These are phyloP conservation scores for Syncephalis plumigaleata DNA, from an alignment of 371 early-diverging fungal species.

Conservation along the genomic window DNA sequence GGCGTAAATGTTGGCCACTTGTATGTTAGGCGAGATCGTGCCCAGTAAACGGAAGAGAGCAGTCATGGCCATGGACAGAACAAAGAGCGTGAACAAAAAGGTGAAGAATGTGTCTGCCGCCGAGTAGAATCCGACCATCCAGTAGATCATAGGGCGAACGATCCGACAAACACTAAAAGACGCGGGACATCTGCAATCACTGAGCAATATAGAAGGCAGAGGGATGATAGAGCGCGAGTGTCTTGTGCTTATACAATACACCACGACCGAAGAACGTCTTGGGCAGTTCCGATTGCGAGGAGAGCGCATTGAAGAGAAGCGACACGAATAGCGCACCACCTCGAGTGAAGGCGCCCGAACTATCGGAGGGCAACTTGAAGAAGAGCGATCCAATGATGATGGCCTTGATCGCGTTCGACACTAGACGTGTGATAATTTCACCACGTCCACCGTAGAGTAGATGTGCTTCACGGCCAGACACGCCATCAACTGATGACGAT, in stretches of 20 bases:
- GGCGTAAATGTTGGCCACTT: constrained; percentile 28
- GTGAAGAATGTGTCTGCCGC: constrained; percentile 27
- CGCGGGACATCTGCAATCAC: constrained; percentile 25
- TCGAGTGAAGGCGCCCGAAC: constrained; percentile 43
- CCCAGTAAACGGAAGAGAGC: constrained; percentile 33
- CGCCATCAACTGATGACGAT: constrained; percentile 33
- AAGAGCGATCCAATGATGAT: constrained; percentile 52
- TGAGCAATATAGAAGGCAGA: constrained; percentile 33
- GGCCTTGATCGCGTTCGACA: constrained; percentile 36
- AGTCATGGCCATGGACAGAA: constrained; percentile 27
- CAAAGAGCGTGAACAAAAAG: constrained; percentile 22
- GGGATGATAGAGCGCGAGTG: constrained; percentile 37
- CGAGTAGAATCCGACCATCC: constrained; percentile 32
- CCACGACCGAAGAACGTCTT: constrained; percentile 28
- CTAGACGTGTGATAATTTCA: constrained; percentile 31
- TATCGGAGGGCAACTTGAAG: constrained; percentile 24
- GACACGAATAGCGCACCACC: constrained; percentile 42
- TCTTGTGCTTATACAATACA: constrained; percentile 38
- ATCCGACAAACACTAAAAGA: constrained; percentile 17
- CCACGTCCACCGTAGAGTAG: constrained; percentile 25
- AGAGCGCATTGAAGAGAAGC: constrained; percentile 28
- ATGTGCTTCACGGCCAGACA: constrained; percentile 39
- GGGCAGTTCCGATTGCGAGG: constrained; percentile 27
- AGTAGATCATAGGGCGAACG: constrained; percentile 39
- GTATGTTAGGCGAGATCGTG: constrained; percentile 26